These are phyloP conservation scores for Alternaria novae-zelandiae DNA, from an alignment of 2,329 filamentous ascomycete species.

Conservation along the genomic window DNA sequence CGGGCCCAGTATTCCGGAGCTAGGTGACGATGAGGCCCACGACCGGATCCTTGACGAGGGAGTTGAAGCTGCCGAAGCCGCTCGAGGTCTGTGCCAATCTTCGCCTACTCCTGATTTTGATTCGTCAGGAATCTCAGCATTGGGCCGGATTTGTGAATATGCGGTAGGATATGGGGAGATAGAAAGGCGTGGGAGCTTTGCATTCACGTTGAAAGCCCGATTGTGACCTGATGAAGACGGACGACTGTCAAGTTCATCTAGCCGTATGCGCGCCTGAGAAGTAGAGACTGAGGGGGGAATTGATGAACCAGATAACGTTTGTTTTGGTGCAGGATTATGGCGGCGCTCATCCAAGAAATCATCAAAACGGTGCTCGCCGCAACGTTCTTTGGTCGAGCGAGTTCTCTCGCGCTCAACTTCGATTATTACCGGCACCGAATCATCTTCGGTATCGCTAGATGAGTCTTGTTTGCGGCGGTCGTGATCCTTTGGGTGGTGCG, in stretches of 20 bases:
- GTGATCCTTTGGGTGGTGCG: neutral
- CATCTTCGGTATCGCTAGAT: neutral
- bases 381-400: neutral
- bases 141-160: neutral
- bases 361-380: neutral
- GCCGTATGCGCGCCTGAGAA: neutral
- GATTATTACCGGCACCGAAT: too few species aligned
- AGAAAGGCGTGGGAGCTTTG: neutral
- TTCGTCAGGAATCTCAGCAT: neutral
- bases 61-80: neutral
- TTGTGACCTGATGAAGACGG: neutral
- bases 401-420: neutral
- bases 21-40: neutral
- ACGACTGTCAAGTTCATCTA: neutral
- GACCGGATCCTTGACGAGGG: neutral
- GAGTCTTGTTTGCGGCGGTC: neutral
- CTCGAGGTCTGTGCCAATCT: neutral
- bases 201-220: neutral
- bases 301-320: neutral
- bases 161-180: neutral
- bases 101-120: neutral
- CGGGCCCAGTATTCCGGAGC: neutral
- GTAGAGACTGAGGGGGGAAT: neutral
- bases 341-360: neutral
- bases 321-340: neutral